Evolutionary conservation across 2,329 filamentous ascomycete species (phyloP).

Genomic region (Fusarium austroafricanum): DNA sequence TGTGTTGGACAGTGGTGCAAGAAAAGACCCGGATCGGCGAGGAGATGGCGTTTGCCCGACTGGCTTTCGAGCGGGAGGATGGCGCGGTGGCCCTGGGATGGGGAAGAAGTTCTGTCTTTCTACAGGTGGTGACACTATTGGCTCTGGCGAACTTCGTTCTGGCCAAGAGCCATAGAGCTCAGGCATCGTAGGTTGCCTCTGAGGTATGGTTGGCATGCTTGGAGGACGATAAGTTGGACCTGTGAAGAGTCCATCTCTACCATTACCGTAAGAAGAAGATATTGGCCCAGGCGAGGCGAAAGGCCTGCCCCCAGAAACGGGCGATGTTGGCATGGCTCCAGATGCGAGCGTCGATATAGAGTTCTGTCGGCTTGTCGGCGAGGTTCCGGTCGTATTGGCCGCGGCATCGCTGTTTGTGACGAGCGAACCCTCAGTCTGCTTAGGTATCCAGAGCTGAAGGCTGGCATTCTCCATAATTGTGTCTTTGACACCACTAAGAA

Average conservation of each 20-base stretch:
- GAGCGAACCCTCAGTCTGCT: constrained; percentile 43
- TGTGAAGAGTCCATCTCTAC: constrained; percentile 6
- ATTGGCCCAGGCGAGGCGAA: constrained; percentile 1
- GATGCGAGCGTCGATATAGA: constrained; percentile 30
- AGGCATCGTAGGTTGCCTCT: constrained; percentile 29
- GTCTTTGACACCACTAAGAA: constrained; percentile 41
- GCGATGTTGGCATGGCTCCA: not conserved
- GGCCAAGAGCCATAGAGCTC: constrained; percentile 34
- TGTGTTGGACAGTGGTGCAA: constrained; percentile 10
- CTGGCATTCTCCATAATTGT: constrained; percentile 46
- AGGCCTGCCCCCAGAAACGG: constrained; percentile 2
- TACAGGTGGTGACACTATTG: constrained; percentile 25
- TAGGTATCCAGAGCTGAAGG: constrained; percentile 51
- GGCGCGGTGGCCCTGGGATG: constrained; percentile 14
- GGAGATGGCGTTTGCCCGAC: constrained; percentile 37
- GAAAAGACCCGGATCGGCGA: constrained; percentile 24
- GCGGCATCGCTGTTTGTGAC: constrained; percentile 46
- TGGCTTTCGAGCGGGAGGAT: constrained; percentile 28
- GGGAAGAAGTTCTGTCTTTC: constrained; percentile 25
- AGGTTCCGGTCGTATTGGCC: constrained; percentile 8
- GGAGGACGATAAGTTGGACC: constrained; percentile 21
- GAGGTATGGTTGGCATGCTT: constrained; percentile 36
- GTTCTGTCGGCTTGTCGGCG: constrained; percentile 23
- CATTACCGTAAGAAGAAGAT: not conserved
- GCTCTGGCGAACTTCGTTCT: constrained; percentile 30